Base-by-base conservation (phyloP, 768 basidiomycete species). In the Mycena capillaripes region DNA sequence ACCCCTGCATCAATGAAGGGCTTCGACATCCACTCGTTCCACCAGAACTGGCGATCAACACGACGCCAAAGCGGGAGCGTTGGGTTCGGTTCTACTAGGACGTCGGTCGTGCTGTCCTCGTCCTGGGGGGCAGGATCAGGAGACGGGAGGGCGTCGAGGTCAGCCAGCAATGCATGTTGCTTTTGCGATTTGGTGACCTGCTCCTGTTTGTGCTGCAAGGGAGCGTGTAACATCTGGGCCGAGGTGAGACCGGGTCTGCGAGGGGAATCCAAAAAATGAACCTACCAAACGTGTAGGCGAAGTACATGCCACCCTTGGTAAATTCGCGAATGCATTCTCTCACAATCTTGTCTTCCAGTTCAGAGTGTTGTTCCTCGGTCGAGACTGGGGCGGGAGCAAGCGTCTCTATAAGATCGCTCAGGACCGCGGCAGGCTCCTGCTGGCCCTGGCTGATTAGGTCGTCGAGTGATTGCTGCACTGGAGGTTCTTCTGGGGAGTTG, bases 41-140 rank as follows among this genome's bases (percentile, higher is more conserved):
- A 99, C 94, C 97, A 99, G 80, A 95, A 99, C 50, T 94, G 92
- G 56, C 89, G 88, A 76, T 98, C 95, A 0, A 96, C 95, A 16
- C 96, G 86, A 30, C 96, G 88, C 97, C 97, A 98, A 4, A 98
- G 86, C 0, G 98, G 97, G 17, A 97, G 86, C 0, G 90, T 90
- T 0, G 92, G 84, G 71, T 89, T 87, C 0, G 96, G 95, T 79
- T 98, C 97, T 16, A 87, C 85, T 27, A 94, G 81, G 10, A 87
- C 82, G 56, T 91, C 87, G 17, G 87, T 81, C 36, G 85, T 85
- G 56, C 80, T 84, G 44, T 82, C 75, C 42, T 76, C 76, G 70
- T 42, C 71, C 5, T 61, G 79, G 6, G 73, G 66, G 17, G 75
- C 62, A n/a, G 76, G 61, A 46, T 83, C 81, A 17, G 80, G 76